These are phyloP conservation scores for Dothidotthia symphoricarpi DNA, from an alignment of 2,329 filamentous ascomycete species.

Conservation along the genomic window DNA sequence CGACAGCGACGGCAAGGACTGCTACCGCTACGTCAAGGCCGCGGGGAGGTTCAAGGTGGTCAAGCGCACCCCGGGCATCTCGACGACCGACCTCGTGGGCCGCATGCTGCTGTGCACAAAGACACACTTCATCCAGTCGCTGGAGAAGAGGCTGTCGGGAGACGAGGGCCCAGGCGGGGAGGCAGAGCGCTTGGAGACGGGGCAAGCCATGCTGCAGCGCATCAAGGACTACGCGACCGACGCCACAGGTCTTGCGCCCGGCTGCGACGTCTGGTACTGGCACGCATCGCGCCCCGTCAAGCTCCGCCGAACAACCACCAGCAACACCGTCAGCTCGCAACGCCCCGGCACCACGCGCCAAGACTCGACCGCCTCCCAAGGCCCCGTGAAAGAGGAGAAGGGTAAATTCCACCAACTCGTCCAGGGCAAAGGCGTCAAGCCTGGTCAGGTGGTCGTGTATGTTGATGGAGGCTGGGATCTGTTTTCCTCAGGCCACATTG, in stretches of 20 bases:
- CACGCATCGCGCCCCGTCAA: constrained; percentile 51
- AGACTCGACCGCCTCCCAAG: constrained; percentile 39
- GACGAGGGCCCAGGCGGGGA: constrained; percentile 68
- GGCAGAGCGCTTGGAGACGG: constrained; percentile 64
- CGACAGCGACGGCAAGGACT: constrained; percentile 89
- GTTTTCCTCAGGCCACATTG: constrained; percentile 95
- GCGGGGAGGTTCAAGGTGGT: constrained; percentile 94
- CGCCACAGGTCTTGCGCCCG: constrained; percentile 72
- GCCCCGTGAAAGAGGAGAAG: constrained; percentile 53
- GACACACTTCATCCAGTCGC: constrained; percentile 84
- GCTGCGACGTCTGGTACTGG: constrained; percentile 86
- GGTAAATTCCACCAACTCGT: constrained; percentile 69
- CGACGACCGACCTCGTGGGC: constrained; percentile 95
- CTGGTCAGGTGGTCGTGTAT: constrained; percentile 84
- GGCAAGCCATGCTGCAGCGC: constrained; percentile 69
- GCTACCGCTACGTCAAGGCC: constrained; percentile 95
- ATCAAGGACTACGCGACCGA: constrained; percentile 87
- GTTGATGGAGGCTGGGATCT: constrained; percentile 96
- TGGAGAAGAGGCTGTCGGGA: constrained; percentile 67
- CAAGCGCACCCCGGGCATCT: constrained; percentile 93
- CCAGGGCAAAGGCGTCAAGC: constrained; percentile 65
- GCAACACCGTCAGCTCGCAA: constrained; percentile 11
- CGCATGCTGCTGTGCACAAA: constrained; percentile 96
- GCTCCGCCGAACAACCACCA: constrained; percentile 35
- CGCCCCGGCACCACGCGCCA: constrained; percentile 33